Base-by-base conservation (phyloP, 768 basidiomycete genomes). In the Lactifluus volemus region DNA sequence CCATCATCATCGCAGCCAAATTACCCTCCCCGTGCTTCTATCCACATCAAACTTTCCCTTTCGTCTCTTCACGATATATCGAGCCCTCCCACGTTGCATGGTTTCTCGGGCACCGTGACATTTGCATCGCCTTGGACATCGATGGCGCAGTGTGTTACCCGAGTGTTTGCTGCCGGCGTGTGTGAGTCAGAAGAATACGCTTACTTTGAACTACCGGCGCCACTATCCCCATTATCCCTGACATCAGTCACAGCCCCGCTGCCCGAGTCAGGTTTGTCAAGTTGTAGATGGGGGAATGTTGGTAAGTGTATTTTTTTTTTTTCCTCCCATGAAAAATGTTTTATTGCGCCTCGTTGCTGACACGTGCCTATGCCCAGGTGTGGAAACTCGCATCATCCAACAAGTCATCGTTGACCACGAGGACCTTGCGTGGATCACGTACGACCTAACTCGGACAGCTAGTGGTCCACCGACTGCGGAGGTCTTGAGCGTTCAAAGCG, bases 201-300 rank as follows among this genome's bases (percentile, higher is more conserved):
- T 53, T 68, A 74, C 32, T 76, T 88, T 56, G 78, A 81, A 30
- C 70, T 81, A 34, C 73, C 78, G 32, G 49, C 60, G 56, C 49
- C 64, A 58, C 55, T 62, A 62, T 36, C 61, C 58, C 51, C 66
- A 45, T 36, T 61, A 30, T 54, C 53, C 5, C 11, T 54, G 53
- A 38, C 65, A 21, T 55, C 74, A 47, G 76, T 81, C 2, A 78
- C 81, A 64, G 79, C 82, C 54, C 71, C 78, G 58, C 75, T 90
- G 51, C 87, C 89, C 47, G 86, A 89, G 61, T 88, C 87, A 21
- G 71, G 77, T 15, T 74, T 91, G 52, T 82, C 70, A 67, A 76
- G 82, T 60, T 87, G 87, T 71, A 80, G 85, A 60, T 87, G 86
- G 88, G 76, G 86, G 64, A 84, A 86, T 69, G 71, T 79, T 63